These are phyloP conservation scores for Trichoderma hamatum DNA, from an alignment of 2,329 filamentous ascomycete genomes.

Conservation along the genomic window DNA sequence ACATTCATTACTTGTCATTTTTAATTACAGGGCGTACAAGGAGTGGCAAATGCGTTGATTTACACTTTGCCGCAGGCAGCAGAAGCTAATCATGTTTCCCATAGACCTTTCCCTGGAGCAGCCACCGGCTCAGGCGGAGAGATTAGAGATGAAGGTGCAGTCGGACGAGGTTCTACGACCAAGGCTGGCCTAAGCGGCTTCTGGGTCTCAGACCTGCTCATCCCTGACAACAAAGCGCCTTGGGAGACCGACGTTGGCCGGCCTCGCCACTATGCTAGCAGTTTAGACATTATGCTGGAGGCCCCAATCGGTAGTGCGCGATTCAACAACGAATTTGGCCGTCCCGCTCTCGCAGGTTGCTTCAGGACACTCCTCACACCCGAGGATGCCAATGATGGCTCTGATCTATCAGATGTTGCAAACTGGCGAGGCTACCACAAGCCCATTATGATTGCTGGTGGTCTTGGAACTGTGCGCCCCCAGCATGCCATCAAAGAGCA, in stretches of 20 bases:
- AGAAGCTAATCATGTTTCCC: not conserved
- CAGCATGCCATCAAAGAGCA: conserved; percentile 87
- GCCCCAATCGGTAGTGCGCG: conserved; percentile 92
- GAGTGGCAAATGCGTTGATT: not conserved
- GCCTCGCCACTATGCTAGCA: conserved; percentile 89
- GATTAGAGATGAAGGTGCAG: conserved; percentile 92
- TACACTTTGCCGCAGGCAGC: not conserved
- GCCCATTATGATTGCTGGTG: conserved; percentile 97
- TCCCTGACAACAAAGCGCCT: conserved; percentile 78
- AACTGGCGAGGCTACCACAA: conserved; percentile 88
- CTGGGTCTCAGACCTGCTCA: conserved; percentile 91
- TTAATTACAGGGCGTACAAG: not conserved
- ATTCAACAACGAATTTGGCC: conserved; percentile 97
- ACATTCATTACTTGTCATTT: not conserved
- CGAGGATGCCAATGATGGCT: conserved; percentile 16
- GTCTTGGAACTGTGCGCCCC: conserved; percentile 88
- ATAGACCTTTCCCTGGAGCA: conserved; percentile 76
- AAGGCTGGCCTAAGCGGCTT: conserved; percentile 93
- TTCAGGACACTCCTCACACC: conserved; percentile 83
- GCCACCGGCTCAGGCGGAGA: conserved; percentile 95
- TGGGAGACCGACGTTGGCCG: conserved; percentile 94
- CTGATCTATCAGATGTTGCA: conserved; percentile 48
- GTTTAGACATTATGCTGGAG: conserved; percentile 96
- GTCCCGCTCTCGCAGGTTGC: conserved; percentile 84
- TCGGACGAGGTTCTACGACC: conserved; percentile 87